phyloP scores from a whole-genome alignment of 1,284 basidiomycete species.

The Megacollybia platyphylla region DNA sequence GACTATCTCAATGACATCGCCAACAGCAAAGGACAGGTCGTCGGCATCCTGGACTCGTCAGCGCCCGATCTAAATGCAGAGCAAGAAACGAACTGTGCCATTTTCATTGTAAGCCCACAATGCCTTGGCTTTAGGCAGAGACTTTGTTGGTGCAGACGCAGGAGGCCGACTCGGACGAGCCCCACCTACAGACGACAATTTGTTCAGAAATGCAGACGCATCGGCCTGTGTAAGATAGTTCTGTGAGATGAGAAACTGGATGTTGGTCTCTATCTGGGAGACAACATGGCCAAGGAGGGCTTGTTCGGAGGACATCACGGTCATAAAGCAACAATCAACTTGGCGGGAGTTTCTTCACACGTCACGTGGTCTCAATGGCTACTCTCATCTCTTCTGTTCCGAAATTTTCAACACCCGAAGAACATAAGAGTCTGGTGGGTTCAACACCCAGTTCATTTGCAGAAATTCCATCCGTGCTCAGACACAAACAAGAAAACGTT shows the following conservation, averaged over 20 bases:
- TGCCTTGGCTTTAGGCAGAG: constrained; percentile 36
- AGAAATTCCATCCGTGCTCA: constrained; percentile 70
- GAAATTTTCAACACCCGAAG: constrained; percentile 49
- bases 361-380: not conserved
- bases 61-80: constrained; percentile 2
- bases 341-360: not conserved
- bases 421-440: constrained; percentile 51
- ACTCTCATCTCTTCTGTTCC: constrained; percentile 39
- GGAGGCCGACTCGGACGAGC: constrained; percentile 9
- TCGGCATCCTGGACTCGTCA: constrained; percentile 32
- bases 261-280: constrained; percentile 48
- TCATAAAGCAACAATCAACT: constrained; percentile 1
- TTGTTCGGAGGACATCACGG: constrained; percentile 1
- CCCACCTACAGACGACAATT: constrained; percentile 22
- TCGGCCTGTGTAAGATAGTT: constrained; percentile 41
- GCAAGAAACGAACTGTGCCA: constrained; percentile 22
- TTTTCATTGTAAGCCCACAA: constrained; percentile 58
- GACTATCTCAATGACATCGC: constrained; percentile 46
- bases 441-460: constrained; percentile 74
- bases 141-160: constrained; percentile 17
- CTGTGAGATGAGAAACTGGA: constrained; percentile 48
- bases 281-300: constrained; percentile 28
- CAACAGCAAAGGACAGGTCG: constrained; percentile 44
- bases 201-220: constrained; percentile 35
- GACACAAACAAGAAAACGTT: constrained; percentile 60